Conservation (phyloP, 2,329 filamentous ascomycete genomes). For the Trichophaea hybrida region DNA sequence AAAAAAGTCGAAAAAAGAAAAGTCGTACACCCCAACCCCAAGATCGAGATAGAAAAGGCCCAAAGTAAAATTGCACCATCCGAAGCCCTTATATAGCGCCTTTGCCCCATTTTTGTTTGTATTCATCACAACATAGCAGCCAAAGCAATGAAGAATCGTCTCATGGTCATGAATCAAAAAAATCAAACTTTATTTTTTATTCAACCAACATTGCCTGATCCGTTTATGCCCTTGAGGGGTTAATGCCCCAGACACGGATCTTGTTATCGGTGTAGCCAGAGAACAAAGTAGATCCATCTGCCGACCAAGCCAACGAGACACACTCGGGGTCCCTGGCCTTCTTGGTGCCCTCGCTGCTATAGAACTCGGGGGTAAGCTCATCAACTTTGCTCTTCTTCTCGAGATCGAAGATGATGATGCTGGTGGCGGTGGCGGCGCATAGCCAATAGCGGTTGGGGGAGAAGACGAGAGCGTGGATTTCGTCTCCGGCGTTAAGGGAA, state of each 20-base stretch:
- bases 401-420: constrained; percentile 99
- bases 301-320: constrained; percentile 91
- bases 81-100: neutral
- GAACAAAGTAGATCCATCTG: constrained; percentile 97
- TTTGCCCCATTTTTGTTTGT: neutral
- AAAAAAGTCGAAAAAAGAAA: neutral
- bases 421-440: constrained; percentile 89
- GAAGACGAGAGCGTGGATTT: constrained; percentile 99
- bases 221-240: neutral
- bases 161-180: neutral
- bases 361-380: constrained; percentile 97
- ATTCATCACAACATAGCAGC: neutral
- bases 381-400: constrained; percentile 99
- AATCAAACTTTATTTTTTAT: constrained; percentile 5
- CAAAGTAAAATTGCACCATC: neutral
- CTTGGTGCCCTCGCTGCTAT: constrained; percentile 74
- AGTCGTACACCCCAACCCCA: neutral
- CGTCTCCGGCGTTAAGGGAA: constrained; percentile 97
- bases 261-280: constrained; percentile 99
- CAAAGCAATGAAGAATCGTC: neutral
- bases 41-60: neutral
- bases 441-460: constrained; percentile 99
- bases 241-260: constrained; percentile 75
- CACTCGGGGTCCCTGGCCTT: constrained; percentile 99
- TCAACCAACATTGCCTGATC: neutral